Evolutionary conservation across 768 basidiomycete genomes (phyloP).

Genomic region (Coprinopsis cinerea): DNA sequence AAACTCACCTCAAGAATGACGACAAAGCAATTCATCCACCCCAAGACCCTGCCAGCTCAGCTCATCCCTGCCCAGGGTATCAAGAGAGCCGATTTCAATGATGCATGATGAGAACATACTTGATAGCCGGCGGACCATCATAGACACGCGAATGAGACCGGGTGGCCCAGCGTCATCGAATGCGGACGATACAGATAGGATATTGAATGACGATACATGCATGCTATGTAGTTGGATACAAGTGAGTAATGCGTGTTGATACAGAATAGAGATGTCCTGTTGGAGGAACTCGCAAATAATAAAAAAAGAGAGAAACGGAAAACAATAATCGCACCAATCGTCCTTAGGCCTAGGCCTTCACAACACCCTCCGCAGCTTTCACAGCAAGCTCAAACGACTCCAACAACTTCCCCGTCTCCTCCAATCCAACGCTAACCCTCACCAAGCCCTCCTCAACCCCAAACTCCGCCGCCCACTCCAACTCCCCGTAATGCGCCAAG

Average conservation of each 20-base stretch:
- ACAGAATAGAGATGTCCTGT: slow-evolving; percentile 4
- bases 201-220: not conserved
- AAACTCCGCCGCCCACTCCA: slow-evolving; percentile 86
- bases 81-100: no score
- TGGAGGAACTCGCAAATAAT: slow-evolving; percentile 3
- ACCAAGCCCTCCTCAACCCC: slow-evolving; percentile 84
- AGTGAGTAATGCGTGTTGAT: not conserved
- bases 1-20: no score
- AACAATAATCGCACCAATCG: not conserved
- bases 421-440: slow-evolving; percentile 88
- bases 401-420: slow-evolving; percentile 55
- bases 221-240: slow-evolving; percentile 9
- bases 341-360: not conserved
- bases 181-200: not conserved
- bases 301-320: not conserved
- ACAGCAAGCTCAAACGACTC: slow-evolving; percentile 59
- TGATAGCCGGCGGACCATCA: no score
- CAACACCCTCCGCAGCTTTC: slow-evolving; percentile 58
- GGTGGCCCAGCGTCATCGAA: not conserved
- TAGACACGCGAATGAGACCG: no score
- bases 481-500: slow-evolving; percentile 82
- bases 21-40: no score
- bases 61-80: no score
- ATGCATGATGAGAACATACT: no score
- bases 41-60: no score